Conservation (phyloP, 257 asterid species). For the Primulina tabacum region DNA sequence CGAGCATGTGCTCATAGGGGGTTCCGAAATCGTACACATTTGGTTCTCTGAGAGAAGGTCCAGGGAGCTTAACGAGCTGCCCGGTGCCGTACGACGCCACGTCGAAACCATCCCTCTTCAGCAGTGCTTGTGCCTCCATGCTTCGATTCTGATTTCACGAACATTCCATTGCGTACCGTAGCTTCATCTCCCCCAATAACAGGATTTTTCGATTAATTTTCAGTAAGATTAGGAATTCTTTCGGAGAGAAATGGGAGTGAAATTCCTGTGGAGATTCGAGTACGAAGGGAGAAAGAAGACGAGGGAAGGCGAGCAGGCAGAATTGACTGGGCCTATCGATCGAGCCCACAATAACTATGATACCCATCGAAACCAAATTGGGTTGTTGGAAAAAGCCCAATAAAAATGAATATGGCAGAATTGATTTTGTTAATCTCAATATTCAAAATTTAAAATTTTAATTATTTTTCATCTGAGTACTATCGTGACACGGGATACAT, state of each 20-base stretch:
- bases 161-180: conserved; percentile 92
- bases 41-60: conserved; percentile 97
- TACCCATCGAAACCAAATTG: too few relatives aligned
- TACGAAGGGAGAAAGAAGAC: too few relatives aligned
- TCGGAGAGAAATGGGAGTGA: too few relatives aligned
- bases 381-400: too few relatives aligned
- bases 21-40: conserved; percentile 97
- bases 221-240: not conserved
- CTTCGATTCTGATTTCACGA: conserved; percentile 98
- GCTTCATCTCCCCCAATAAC: conserved; percentile 45
- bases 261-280: not conserved
- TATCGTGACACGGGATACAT: too few relatives aligned
- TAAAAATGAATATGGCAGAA: too few relatives aligned
- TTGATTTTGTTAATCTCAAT: too few relatives aligned
- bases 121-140: conserved; percentile 90
- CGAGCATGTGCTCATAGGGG: conserved; percentile 91
- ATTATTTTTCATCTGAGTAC: too few relatives aligned
- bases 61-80: conserved; percentile 98
- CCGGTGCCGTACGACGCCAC: conserved; percentile 97
- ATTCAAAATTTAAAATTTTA: too few relatives aligned
- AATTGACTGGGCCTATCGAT: not conserved
- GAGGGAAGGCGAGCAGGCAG: too few relatives aligned
- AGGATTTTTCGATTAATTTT: too few relatives aligned
- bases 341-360: not conserved
- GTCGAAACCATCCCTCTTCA: conserved; percentile 85